Percentiles rank a stretch among this genome's conserved stretches.
These are phyloP conservation scores for Erodium maritimum DNA, from an alignment of 345 rosid genomes.

Conservation along the genomic window DNA sequence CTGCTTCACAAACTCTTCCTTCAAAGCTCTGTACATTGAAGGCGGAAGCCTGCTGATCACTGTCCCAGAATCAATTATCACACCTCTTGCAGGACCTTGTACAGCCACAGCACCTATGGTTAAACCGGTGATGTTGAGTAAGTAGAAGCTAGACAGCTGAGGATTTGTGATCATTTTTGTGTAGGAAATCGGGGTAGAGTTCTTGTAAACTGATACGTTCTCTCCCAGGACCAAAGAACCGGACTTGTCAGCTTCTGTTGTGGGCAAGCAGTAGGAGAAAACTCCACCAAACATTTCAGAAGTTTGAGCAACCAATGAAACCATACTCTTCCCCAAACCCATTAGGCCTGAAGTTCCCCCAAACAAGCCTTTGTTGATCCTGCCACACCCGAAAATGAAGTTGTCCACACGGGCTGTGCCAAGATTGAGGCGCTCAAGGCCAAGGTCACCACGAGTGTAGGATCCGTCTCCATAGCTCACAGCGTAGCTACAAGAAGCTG, in stretches of 20 bases:
- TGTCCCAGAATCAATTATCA: constrained; percentile 79
- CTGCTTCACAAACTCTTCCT: constrained; percentile 59
- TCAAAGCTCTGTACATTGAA: constrained; percentile 52
- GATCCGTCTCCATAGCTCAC: constrained; percentile 89
- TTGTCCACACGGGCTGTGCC: constrained; percentile 27
- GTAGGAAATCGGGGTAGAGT: constrained; percentile 48
- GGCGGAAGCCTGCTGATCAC: constrained; percentile 75
- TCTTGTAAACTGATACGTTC: constrained; percentile 42
- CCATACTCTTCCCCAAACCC: constrained; percentile 70
- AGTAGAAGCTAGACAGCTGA: constrained; percentile 53
- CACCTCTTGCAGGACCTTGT: constrained; percentile 28
- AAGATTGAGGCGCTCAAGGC: constrained; percentile 35
- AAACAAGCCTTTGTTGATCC: constrained; percentile 62
- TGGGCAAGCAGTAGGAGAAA: constrained; percentile 85
- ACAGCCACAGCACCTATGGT: constrained; percentile 47
- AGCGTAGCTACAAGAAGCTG: constrained; percentile 42
- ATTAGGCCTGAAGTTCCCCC: constrained; percentile 83
- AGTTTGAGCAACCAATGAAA: constrained; percentile 65
- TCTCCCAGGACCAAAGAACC: constrained; percentile 70
- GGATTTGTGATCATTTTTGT: constrained; percentile 53
- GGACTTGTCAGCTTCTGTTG: constrained; percentile 42
- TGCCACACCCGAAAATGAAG: constrained; percentile 74
- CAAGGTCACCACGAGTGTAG: constrained; percentile 66
- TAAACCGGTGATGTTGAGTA: constrained; percentile 63
- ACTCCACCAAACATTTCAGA: constrained; percentile 39